Percentiles rank a stretch among this genome's conserved stretches.
These are phyloP conservation scores for Didymella keratinophila DNA, from an alignment of 2,329 filamentous ascomycete species.

Conservation along the genomic window DNA sequence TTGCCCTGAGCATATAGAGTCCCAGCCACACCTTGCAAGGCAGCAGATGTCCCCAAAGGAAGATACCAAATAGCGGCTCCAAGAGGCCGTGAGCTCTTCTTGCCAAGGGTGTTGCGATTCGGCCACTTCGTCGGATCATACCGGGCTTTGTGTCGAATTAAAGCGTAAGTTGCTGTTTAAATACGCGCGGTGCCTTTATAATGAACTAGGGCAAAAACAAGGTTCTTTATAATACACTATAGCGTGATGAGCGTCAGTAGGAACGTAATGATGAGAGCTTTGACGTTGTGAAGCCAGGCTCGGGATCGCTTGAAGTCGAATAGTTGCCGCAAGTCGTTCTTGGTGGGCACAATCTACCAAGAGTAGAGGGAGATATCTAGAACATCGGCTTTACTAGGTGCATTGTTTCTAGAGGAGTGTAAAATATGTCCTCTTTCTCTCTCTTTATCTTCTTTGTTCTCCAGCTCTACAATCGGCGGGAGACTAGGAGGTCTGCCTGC, in stretches of 20 bases:
- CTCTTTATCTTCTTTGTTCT: not conserved
- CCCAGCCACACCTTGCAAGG: not conserved
- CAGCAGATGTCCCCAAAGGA: not conserved
- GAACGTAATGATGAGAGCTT: conserved; percentile 11
- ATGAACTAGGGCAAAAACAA: not conserved
- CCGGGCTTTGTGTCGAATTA: not conserved
- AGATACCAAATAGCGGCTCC: not conserved
- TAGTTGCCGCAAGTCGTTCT: not conserved
- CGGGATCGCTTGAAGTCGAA: not conserved
- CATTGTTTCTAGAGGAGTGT: not conserved
- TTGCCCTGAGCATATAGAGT: not conserved
- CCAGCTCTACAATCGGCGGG: too few species aligned
- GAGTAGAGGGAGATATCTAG: too few species aligned
- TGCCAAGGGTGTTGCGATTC: not conserved
- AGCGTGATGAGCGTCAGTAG: conserved; percentile 10
- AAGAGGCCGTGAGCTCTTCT: not conserved
- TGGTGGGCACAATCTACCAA: not conserved
- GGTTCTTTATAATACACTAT: not conserved
- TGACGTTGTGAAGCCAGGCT: not conserved
- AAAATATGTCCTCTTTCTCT: not conserved
- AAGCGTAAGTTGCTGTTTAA: not conserved
- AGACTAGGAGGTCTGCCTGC: not conserved
- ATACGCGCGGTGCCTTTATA: not conserved
- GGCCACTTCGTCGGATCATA: not conserved
- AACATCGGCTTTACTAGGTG: too few species aligned